Evolutionary conservation across 75 land plant genomes (phyloP).

Genomic region (Picea glauca): DNA sequence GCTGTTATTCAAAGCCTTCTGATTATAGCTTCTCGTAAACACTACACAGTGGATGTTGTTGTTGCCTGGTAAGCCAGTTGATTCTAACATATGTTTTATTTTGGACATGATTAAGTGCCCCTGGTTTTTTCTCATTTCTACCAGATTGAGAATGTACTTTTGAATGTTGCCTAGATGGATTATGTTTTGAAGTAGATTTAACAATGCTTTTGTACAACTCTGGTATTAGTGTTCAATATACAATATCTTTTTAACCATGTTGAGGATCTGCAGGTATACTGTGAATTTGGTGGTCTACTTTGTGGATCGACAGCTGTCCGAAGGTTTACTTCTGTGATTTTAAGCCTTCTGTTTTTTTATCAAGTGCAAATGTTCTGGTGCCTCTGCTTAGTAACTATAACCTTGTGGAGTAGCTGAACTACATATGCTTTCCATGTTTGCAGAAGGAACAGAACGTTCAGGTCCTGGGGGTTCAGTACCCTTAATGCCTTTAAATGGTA

Average conservation of each 20-base stretch:
- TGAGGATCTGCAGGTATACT: constrained; percentile 69
- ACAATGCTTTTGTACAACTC: not conserved
- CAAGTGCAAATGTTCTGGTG: too few relatives aligned
- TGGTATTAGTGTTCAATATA: not conserved
- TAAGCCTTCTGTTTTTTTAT: not conserved
- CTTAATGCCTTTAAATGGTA: constrained; percentile 53
- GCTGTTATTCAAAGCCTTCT: constrained; percentile 67
- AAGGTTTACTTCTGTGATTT: constrained; percentile 27
- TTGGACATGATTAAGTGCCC: not conserved
- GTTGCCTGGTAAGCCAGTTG: constrained; percentile 77
- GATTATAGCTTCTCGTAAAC: constrained; percentile 92
- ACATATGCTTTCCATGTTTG: not conserved
- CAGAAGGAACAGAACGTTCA: constrained; percentile 71
- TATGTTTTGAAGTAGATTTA: not conserved
- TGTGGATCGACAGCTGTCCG: constrained; percentile 71
- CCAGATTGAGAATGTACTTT: constrained; percentile 8
- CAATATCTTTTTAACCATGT: not conserved
- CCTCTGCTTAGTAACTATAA: too few relatives aligned
- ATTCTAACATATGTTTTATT: not conserved
- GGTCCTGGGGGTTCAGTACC: constrained; percentile 20
- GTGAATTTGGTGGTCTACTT: constrained; percentile 88
- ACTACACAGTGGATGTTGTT: constrained; percentile 93
- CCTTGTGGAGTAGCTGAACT: too few relatives aligned
- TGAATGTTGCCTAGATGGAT: not conserved
- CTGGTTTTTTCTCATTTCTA: not conserved